phyloP scores from a whole-genome alignment of 768 basidiomycete species.

The Leccinum variicolor region DNA sequence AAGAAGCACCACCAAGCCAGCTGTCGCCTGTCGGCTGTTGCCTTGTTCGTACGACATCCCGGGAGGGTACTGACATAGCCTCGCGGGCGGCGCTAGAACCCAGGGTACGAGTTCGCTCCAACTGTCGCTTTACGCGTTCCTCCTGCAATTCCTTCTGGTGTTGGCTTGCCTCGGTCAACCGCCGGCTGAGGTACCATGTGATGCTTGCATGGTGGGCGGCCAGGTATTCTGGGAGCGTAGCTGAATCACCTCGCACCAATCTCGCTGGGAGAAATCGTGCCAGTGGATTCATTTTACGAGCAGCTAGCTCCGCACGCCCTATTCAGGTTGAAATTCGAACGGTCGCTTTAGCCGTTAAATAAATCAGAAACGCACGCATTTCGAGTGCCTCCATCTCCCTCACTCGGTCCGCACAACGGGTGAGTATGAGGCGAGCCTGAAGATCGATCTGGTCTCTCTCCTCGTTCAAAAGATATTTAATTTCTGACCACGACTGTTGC shows the following conservation, averaged over 20 bases:
- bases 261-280: constrained; percentile 70
- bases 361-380: constrained; percentile 59
- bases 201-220: constrained; percentile 93
- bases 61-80: constrained; percentile 43
- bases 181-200: constrained; percentile 85
- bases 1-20: constrained; percentile 61
- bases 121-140: constrained; percentile 83
- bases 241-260: constrained; percentile 57
- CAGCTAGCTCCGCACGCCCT: constrained; percentile 68
- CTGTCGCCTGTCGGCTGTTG: constrained; percentile 35
- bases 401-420: constrained; percentile 82
- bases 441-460: constrained; percentile 96
- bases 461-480: constrained; percentile 77
- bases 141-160: constrained; percentile 88
- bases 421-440: constrained; percentile 82
- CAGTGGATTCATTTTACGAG: constrained; percentile 62
- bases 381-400: constrained; percentile 86
- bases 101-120: constrained; percentile 79
- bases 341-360: constrained; percentile 13
- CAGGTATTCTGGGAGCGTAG: constrained; percentile 53
- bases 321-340: constrained; percentile 16
- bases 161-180: constrained; percentile 76
- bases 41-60: constrained; percentile 21
- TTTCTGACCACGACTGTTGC: constrained; percentile 54
- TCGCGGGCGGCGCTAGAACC: constrained; percentile 77